These are phyloP conservation scores for Xerocomellus dryophilus DNA, from an alignment of 768 basidiomycete genomes.

Conservation along the genomic window DNA sequence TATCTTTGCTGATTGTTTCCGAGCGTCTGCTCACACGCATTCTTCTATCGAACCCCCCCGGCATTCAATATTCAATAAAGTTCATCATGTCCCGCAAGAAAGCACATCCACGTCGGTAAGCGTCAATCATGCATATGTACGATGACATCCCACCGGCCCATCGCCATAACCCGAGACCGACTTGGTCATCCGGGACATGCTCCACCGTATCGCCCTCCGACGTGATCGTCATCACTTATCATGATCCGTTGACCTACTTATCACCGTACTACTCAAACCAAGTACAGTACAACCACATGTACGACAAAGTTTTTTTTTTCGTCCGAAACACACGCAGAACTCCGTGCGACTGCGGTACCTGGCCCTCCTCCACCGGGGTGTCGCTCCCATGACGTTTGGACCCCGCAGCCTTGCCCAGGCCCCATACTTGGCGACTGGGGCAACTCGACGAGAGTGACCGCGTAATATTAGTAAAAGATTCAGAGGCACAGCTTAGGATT, in stretches of 20 bases:
- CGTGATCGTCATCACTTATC: conserved; percentile 4
- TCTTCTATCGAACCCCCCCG: neutral
- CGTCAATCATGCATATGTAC: neutral
- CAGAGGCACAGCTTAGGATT: neutral
- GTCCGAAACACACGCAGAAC: neutral
- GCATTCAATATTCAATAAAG: neutral
- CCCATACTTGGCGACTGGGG: too few species aligned
- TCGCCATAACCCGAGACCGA: neutral
- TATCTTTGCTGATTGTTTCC: too few species aligned
- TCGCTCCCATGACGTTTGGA: neutral
- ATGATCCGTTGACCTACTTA: neutral
- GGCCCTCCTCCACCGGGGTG: neutral
- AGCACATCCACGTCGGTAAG: neutral
- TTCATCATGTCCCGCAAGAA: neutral
- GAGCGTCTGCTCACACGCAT: neutral
- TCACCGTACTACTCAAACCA: neutral
- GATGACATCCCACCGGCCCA: neutral
- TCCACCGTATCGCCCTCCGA: conserved; percentile 11
- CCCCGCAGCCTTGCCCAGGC: too few species aligned
- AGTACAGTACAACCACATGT: neutral
- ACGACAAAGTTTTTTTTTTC: neutral
- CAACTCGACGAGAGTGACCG: neutral
- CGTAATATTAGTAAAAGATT: too few species aligned
- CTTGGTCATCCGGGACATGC: neutral
- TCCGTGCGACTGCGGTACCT: conserved; percentile 16